These are phyloP conservation scores for Corymbia calophylla DNA, from an alignment of 441 rosid species.

Conservation along the genomic window DNA sequence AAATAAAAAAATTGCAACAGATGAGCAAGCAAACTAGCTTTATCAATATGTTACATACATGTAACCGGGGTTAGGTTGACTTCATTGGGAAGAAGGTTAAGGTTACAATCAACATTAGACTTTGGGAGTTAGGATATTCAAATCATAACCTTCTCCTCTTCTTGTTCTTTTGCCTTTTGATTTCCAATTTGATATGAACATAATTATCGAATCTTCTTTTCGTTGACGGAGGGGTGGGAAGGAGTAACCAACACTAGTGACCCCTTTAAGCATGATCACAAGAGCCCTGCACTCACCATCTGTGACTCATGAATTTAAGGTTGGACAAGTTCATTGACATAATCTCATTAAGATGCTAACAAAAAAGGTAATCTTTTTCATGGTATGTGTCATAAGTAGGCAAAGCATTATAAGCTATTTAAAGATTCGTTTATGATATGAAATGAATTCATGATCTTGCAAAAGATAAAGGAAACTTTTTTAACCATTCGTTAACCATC, in stretches of 20 bases:
- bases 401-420: not conserved
- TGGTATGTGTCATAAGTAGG: not conserved
- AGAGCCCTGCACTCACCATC: not conserved
- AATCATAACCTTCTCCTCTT: not conserved
- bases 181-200: not conserved
- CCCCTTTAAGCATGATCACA: not conserved
- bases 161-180: not conserved
- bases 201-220: not conserved
- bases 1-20: no score
- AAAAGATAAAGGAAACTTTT: not conserved
- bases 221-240: not conserved
- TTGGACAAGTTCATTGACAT: not conserved
- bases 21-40: not conserved
- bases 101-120: not conserved
- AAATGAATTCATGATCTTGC: not conserved
- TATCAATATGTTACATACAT: no score
- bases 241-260: no score
- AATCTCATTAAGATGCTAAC: not conserved
- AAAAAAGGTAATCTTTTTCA: not conserved
- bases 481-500: not conserved
- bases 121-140: not conserved
- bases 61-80: no score
- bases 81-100: no score
- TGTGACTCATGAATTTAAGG: not conserved
- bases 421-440: not conserved